Percentiles rank a stretch among this genome's conserved stretches.
These are phyloP conservation scores for Mortierella sp. DNA, from an alignment of 371 early-diverging fungal genomes.

Conservation along the genomic window DNA sequence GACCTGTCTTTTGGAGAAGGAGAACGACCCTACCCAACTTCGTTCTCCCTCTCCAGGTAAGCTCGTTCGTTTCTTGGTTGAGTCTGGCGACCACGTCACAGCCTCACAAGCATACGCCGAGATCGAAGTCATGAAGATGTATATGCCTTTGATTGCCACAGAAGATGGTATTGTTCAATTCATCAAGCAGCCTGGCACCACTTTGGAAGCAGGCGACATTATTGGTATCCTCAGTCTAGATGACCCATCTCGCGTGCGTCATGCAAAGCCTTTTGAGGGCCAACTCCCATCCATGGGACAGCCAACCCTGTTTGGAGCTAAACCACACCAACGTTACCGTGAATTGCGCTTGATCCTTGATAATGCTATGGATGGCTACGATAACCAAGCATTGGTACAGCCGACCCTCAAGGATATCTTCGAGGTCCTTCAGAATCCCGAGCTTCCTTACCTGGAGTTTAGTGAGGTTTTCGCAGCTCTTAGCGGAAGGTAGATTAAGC, in stretches of 20 bases:
- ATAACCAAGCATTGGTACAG: conserved; percentile 77
- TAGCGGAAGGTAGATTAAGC: conserved; percentile 78
- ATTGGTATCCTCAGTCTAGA: conserved; percentile 93
- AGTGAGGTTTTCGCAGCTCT: conserved; percentile 85
- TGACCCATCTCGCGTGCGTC: conserved; percentile 93
- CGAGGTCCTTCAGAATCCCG: conserved; percentile 80
- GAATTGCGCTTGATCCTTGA: conserved; percentile 74
- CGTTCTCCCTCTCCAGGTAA: conserved; percentile 98
- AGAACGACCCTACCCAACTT: conserved; percentile 95
- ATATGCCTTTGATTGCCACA: conserved; percentile 93
- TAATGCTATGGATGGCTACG: conserved; percentile 91
- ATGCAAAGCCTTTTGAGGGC: conserved; percentile 90
- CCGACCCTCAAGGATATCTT: conserved; percentile 80
- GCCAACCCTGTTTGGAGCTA: conserved; percentile 81
- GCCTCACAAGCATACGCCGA: conserved; percentile 96
- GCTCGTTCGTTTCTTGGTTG: conserved; percentile 91
- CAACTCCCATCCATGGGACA: conserved; percentile 84
- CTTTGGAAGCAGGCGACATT: conserved; percentile 92
- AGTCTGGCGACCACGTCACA: conserved; percentile 92
- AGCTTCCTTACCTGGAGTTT: conserved; percentile 91
- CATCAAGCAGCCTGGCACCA: conserved; percentile 90
- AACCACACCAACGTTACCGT: conserved; percentile 86
- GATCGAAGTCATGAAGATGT: conserved; percentile 99
- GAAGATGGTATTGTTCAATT: conserved; percentile 94
- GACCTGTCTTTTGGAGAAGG: conserved; percentile 94